Evolutionary conservation across 441 rosid species (phyloP).

Genomic region (Populus tomentosa): DNA sequence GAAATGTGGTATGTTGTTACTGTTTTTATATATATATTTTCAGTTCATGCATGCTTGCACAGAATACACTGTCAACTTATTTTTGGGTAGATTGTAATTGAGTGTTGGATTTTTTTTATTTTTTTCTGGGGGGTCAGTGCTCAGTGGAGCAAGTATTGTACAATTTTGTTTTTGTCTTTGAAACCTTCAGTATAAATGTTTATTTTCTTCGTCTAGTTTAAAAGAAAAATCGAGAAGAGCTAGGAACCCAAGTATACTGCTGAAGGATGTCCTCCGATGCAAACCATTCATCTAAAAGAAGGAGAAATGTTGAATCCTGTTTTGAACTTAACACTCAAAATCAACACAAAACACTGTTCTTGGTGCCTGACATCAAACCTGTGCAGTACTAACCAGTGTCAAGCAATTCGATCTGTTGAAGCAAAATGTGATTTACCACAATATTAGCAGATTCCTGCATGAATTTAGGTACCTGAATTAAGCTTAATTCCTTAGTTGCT

Average conservation of each 20-base stretch:
- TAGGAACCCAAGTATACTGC: background rate
- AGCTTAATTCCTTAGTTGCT: too few species aligned
- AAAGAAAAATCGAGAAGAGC: background rate
- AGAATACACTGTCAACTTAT: background rate
- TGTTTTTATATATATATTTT: background rate
- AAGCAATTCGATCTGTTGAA: too few species aligned
- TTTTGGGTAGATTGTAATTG: background rate
- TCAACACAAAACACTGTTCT: background rate
- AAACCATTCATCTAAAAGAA: background rate
- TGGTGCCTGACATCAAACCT: background rate
- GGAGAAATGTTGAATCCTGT: background rate
- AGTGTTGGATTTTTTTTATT: background rate
- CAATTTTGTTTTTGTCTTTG: background rate
- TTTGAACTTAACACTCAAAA: background rate
- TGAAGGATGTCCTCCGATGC: background rate
- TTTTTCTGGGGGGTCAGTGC: background rate
- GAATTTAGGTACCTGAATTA: too few species aligned
- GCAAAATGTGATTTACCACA: too few species aligned
- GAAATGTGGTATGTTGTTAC: slow-evolving; percentile 32
- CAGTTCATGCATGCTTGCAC: background rate
- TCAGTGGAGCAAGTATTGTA: background rate
- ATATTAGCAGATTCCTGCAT: too few species aligned
- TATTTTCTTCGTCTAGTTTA: background rate
- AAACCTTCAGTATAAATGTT: background rate
- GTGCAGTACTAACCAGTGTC: background rate